These are phyloP conservation scores for Lodderomyces oxycetoniae DNA, from an alignment of 1,139 yeast genomes.

Conservation along the genomic window DNA sequence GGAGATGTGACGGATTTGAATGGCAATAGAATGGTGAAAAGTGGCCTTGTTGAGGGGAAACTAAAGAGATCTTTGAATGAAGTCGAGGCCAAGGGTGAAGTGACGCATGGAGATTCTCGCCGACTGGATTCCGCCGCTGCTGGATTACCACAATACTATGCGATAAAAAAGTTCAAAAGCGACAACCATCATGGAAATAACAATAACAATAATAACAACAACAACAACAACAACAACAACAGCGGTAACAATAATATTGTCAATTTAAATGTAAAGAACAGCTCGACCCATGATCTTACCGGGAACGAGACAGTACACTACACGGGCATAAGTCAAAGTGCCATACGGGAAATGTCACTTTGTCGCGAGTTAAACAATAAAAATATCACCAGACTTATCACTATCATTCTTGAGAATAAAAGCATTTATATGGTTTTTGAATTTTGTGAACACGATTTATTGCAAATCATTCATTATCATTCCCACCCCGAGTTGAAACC, in stretches of 20 bases:
- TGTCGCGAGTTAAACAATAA: constrained; percentile 82
- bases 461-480: constrained; percentile 91
- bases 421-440: constrained; percentile 93
- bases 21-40: not conserved
- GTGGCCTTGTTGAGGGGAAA: not conserved
- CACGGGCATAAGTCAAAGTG: constrained; percentile 95
- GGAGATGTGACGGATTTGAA: not conserved
- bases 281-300: constrained; percentile 33
- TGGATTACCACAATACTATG: constrained; percentile 34
- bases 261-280: constrained; percentile 1
- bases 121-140: too few species aligned
- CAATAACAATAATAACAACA: not conserved
- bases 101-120: too few species aligned
- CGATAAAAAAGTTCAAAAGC: constrained; percentile 86
- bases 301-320: constrained; percentile 82
- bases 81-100: too few species aligned
- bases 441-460: constrained; percentile 89
- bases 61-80: too few species aligned
- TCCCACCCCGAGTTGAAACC: constrained; percentile 81
- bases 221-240: constrained; percentile 74
- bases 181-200: not conserved
- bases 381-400: constrained; percentile 75
- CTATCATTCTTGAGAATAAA: constrained; percentile 84
- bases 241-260: constrained; percentile 24
- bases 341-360: constrained; percentile 92